Evolutionary conservation across 768 basidiomycete genomes (phyloP).

Genomic region (Macrolepiota albuminosa): DNA sequence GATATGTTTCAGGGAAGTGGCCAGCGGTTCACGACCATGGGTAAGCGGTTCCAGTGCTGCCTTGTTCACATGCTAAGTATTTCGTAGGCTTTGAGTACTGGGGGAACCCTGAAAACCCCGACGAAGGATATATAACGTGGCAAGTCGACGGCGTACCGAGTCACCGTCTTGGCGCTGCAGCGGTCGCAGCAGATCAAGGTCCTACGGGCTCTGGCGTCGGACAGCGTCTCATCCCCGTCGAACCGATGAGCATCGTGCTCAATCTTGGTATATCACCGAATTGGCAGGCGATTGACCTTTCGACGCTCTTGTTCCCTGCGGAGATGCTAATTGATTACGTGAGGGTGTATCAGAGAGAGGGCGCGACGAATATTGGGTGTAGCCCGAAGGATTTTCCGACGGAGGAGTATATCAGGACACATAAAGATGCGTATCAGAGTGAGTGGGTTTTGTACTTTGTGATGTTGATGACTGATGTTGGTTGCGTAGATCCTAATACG

Average conservation of each 20-base stretch:
- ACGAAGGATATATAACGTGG: constrained; percentile 73
- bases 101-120: constrained; percentile 48
- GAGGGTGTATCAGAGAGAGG: constrained; percentile 70
- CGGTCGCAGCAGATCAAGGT: constrained; percentile 39
- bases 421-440: constrained; percentile 40
- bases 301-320: constrained; percentile 63
- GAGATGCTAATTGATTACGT: constrained; percentile 76
- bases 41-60: background rate
- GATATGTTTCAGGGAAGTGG: constrained; percentile 16
- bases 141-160: constrained; percentile 51
- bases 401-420: constrained; percentile 51
- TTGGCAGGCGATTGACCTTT: constrained; percentile 58
- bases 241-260: constrained; percentile 55
- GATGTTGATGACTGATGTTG: background rate
- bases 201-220: constrained; percentile 42
- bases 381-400: constrained; percentile 64
- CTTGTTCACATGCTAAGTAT: background rate
- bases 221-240: constrained; percentile 56
- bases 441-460: background rate
- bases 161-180: constrained; percentile 46
- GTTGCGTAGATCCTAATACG: constrained; percentile 33
- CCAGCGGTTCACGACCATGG: constrained; percentile 7
- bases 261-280: constrained; percentile 63
- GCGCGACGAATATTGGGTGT: constrained; percentile 58
- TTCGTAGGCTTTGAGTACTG: constrained; percentile 72